Percentiles rank a stretch among this genome's conserved stretches.
Conservation (phyloP, 805 yeast species). For the Hanseniaspora guilliermondii region DNA sequence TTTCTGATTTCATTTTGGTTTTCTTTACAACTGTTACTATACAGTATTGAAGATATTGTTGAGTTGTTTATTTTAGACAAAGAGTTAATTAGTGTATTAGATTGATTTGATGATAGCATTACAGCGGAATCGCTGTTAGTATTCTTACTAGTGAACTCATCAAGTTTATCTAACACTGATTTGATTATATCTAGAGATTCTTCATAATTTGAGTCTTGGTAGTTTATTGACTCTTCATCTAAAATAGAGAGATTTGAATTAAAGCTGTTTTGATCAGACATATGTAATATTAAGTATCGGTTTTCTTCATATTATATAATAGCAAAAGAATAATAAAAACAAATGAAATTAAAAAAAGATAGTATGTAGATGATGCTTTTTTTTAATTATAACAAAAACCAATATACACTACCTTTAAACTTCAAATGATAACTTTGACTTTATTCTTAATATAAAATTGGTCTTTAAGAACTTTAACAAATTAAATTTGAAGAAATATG, state of each 20-base stretch:
- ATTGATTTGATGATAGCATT: slow-evolving; percentile 10
- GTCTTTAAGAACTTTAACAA: too few relatives aligned
- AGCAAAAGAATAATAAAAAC: not conserved
- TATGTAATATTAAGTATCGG: not conserved
- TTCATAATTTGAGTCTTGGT: not conserved
- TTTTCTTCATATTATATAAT: not conserved
- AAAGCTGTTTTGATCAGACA: not conserved
- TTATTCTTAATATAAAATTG: too few relatives aligned
- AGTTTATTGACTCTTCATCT: not conserved
- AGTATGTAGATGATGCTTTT: too few relatives aligned
- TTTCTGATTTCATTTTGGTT: not conserved
- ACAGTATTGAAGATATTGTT: slow-evolving; percentile 5
- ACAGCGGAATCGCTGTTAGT: not conserved
- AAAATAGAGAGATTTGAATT: not conserved
- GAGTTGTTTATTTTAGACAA: slow-evolving; percentile 10
- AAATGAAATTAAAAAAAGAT: too few relatives aligned
- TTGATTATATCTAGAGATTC: not conserved
- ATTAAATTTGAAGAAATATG: too few relatives aligned
- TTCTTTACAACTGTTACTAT: not conserved
- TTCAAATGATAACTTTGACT: too few relatives aligned
- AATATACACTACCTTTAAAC: too few relatives aligned
- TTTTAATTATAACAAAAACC: too few relatives aligned
- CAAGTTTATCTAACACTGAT: slow-evolving; percentile 9
- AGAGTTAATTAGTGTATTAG: slow-evolving; percentile 2
- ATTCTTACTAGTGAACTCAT: slow-evolving; percentile 10